Base-by-base conservation (phyloP, 352 stramenopile species). In the Globisporangium orthogonon region DNA sequence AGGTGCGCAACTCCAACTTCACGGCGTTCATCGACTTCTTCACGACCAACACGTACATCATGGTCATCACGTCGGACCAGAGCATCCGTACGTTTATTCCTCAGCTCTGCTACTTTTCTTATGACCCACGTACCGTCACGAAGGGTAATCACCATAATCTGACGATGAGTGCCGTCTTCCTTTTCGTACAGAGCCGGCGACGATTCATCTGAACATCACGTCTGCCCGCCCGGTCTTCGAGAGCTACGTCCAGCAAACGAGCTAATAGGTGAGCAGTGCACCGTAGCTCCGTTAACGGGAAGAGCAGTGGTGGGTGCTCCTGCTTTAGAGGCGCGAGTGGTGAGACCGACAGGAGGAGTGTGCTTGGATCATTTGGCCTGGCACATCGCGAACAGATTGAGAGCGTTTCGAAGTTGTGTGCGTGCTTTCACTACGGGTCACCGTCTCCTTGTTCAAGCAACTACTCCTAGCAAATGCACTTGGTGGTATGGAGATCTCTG, bases 11-110 rank as follows among this genome's bases (percentile, higher is more conserved):
- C 49, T 90, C 86, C n/a, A 99, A 99, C 78, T 99, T 99, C 61
- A 97, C 91, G 47, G 96, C 96, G 6, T 98, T 97, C 65, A 98
- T 99, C 74, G 97, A 99, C 72, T 94, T 96, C 50, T 99, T 99
- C 74, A 99, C 96, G 33, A 78, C 80, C 68, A 98, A 98, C 75
- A 99, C 96, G 43, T 98, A 98, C 78, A 98, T 98, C 72, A 98
- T 98, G 96, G 89, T 99, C 58, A 98, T 99, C 81, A 96, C 98
- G 60, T 97, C 84, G 39, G 89, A 98, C 77, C 79, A 95, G 33
- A 73, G 78, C 43, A 91, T 95, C 61, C 83, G 78, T 91, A 84
- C 46, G 76, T 89, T n/a, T n/a, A n/a, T n/a, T n/a, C n/a, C n/a
- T n/a, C n/a, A n/a, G n/a, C n/a, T n/a, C n/a, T n/a, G n/a, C n/a